Evolutionary conservation across 2,329 filamentous ascomycete genomes (phyloP), one percentile per base, ranked within the genome.

Genomic region (Achaetomium macrosporum): DNA sequence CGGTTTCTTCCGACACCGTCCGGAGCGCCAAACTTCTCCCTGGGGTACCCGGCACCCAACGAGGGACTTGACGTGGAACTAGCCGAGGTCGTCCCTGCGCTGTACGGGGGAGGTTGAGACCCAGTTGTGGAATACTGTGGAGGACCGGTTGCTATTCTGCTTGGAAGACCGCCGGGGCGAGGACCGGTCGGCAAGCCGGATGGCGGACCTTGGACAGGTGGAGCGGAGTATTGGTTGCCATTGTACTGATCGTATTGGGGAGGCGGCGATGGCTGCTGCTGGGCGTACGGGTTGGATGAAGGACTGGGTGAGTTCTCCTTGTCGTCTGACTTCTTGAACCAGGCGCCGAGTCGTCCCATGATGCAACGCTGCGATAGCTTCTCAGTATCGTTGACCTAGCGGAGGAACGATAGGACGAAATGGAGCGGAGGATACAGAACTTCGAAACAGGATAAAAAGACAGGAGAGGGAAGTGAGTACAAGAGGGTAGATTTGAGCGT

Each of bases 241-340:
- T 51, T 42, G 47, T 50, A 74, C 37, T 25, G 68, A 41, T 35
- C 20, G 65, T 58, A 51, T 69, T 70, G 54, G 71, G 70, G 13
- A 8, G 53, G 30, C 7, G 66, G 75, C 68, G 77, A 73, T 61
- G 81, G 83, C 6, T 67, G 67, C 49, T 75, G 71, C 65, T 80
- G 74, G 48, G 80, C 79, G 61, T 85, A 84, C 6, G 82, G 81
- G 61, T 84, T 83, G 35, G 76, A 73, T 45, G 57, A 48, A 17
- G 50, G 69, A 6, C 74, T 72, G 37, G 72, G 68, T 42, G 78
- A 73, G 54, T 77, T 77, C 30, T 65, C 68, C 48, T 77, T 77
- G 49, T 76, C 72, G 51, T 46, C 43, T 8, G 66, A 67, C 64
- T 80, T 83, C 69, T 77, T 81, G 58, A 78, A 73, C 58, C 82